A percentile compares a stretch with the other conserved stretches of the same genome.
phyloP scores from a whole-genome alignment of 257 asterid genomes.

The Jacaranda copaia region DNA sequence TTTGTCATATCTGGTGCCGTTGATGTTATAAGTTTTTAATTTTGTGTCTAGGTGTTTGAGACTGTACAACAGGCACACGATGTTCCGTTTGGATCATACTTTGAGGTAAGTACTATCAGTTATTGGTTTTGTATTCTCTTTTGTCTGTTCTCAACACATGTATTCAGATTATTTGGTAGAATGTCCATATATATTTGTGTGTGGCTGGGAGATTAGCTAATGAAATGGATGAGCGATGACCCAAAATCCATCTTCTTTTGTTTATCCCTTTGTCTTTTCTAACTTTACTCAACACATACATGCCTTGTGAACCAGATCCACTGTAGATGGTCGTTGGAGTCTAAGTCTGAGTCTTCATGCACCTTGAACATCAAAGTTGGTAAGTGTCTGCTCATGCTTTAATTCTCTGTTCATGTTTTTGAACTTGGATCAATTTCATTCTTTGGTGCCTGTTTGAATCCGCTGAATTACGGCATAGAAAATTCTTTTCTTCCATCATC shows the following conservation, averaged over 20 bases:
- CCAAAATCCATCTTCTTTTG: not conserved
- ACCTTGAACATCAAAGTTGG: slow-evolving; percentile 88
- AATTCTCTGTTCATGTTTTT: slow-evolving; percentile 12
- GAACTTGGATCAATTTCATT: not conserved
- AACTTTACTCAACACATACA: slow-evolving; percentile 11
- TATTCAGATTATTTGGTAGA: not conserved
- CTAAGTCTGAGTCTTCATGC: slow-evolving; percentile 76
- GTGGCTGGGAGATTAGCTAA: slow-evolving; percentile 2
- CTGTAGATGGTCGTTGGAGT: slow-evolving; percentile 79
- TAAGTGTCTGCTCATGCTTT: slow-evolving; percentile 46
- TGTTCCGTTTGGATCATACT: slow-evolving; percentile 97
- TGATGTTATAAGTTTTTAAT: slow-evolving; percentile 25
- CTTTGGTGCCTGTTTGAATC: slow-evolving; percentile 3
- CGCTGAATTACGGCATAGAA: not conserved
- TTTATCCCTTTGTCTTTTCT: slow-evolving; percentile 2
- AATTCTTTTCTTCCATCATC: not conserved
- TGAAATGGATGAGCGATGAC: slow-evolving; percentile 11
- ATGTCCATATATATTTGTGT: slow-evolving; percentile 3
- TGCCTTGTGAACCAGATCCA: slow-evolving; percentile 71
- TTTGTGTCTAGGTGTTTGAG: slow-evolving; percentile 77
- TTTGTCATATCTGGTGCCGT: slow-evolving; percentile 19
- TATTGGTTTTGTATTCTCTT: slow-evolving; percentile 27
- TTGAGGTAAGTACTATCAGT: slow-evolving; percentile 66
- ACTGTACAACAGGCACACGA: slow-evolving; percentile 99
- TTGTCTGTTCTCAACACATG: slow-evolving; percentile 7